Percentiles rank a stretch among this genome's conserved stretches.
These are phyloP conservation scores for Metschnikowia picachoensis DNA, from an alignment of 805 yeast genomes.

Conservation along the genomic window DNA sequence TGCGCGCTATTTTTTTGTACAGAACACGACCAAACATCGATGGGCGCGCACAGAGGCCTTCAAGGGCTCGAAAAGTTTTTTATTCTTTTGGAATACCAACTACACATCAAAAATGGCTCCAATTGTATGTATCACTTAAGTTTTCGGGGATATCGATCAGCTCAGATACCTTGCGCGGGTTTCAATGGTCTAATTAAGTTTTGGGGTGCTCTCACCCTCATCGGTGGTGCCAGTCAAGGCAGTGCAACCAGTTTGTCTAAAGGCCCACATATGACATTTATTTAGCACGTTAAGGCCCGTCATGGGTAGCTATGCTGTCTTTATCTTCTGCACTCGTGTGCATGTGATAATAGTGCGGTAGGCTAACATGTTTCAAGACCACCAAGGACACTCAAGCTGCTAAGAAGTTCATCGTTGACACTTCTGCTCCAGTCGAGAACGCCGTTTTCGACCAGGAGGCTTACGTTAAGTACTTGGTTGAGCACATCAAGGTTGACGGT, in stretches of 20 bases:
- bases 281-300: slow-evolving; percentile 32
- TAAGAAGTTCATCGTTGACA: slow-evolving; percentile 92
- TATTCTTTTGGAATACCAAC: slow-evolving; percentile 6
- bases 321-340: slow-evolving; percentile 22
- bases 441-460: slow-evolving; percentile 97
- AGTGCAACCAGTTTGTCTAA: slow-evolving; percentile 7
- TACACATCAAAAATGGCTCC: slow-evolving; percentile 68
- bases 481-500: slow-evolving; percentile 99
- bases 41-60: background rate
- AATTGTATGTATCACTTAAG: slow-evolving; percentile 63
- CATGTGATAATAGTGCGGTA: slow-evolving; percentile 55
- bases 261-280: slow-evolving; percentile 7
- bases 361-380: slow-evolving; percentile 70
- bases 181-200: slow-evolving; percentile 11
- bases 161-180: slow-evolving; percentile 38
- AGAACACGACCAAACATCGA: slow-evolving; percentile 7
- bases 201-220: background rate
- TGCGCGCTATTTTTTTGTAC: background rate
- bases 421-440: slow-evolving; percentile 94
- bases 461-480: slow-evolving; percentile 96
- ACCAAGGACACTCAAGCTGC: slow-evolving; percentile 66
- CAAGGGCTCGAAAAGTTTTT: background rate
- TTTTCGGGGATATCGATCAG: slow-evolving; percentile 22
- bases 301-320: slow-evolving; percentile 49
- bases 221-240: slow-evolving; percentile 6